phyloP scores from a whole-genome alignment of 352 stramenopile species.

The Phytophthora megakarya region DNA sequence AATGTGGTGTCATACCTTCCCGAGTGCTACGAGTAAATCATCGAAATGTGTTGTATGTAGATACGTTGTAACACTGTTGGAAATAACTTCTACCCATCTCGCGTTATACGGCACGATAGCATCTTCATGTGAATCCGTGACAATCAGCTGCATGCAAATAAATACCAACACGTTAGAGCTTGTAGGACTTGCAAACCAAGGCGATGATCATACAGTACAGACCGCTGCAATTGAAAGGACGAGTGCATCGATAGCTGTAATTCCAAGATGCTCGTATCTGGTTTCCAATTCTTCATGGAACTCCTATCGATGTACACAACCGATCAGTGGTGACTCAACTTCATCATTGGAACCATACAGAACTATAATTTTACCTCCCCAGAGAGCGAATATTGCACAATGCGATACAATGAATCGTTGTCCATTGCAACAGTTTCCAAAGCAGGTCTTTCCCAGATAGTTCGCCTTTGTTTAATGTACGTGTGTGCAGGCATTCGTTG shows the following conservation, averaged over 20 bases:
- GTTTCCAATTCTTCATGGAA: conserved; percentile 16
- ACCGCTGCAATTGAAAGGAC: conserved; percentile 37
- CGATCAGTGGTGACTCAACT: not conserved
- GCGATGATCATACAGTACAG: not conserved
- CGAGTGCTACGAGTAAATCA: conserved; percentile 12
- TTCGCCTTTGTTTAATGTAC: conserved; percentile 28
- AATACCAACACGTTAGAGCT: not conserved
- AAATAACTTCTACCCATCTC: conserved; percentile 13
- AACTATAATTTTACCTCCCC: conserved; percentile 17
- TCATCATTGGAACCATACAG: not conserved
- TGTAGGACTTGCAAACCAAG: not conserved
- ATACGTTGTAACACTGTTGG: conserved; percentile 25
- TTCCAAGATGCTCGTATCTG: conserved; percentile 23
- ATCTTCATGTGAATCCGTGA: not conserved
- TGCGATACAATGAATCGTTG: conserved; percentile 47
- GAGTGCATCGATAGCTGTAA: conserved; percentile 26
- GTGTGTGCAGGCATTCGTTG: conserved; percentile 28
- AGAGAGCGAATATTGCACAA: not conserved
- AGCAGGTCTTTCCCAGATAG: conserved; percentile 17
- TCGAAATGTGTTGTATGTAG: conserved; percentile 11
- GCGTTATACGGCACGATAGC: not conserved
- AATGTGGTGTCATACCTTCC: conserved; percentile 15
- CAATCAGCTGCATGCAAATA: conserved; percentile 16
- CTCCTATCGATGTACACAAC: not conserved
- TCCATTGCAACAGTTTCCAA: conserved; percentile 25